Evolutionary conservation across 2,329 filamentous ascomycete genomes (phyloP).

Genomic region (Trichoderma arundinaceum): DNA sequence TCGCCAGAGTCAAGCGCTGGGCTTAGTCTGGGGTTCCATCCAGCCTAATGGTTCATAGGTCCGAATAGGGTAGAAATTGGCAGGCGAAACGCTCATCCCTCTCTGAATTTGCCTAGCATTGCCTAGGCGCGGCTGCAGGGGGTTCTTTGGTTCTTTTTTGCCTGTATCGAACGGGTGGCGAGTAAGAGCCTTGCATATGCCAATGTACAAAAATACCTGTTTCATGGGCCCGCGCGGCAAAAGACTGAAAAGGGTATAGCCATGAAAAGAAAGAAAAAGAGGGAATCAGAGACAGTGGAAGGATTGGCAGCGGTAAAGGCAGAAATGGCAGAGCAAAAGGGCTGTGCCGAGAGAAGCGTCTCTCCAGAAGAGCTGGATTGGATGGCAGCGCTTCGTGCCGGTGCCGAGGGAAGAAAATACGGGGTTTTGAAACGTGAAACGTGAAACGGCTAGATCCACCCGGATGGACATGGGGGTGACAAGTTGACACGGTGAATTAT

Average conservation of each 20-base stretch:
- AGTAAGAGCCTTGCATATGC: background rate
- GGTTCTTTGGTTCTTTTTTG: background rate
- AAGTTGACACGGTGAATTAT: too few relatives aligned
- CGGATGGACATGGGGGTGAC: conserved; percentile 6
- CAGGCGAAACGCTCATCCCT: conserved; percentile 21
- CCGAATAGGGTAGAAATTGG: conserved; percentile 6
- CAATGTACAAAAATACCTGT: conserved; percentile 7
- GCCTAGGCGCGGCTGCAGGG: conserved; percentile 23
- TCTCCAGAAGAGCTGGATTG: background rate
- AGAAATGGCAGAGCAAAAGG: background rate
- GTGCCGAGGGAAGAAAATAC: background rate
- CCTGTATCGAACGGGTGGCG: background rate
- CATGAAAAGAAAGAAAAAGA: background rate
- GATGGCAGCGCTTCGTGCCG: conserved; percentile 12
- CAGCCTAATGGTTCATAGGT: conserved; percentile 15
- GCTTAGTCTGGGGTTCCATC: background rate
- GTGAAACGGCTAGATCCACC: conserved; percentile 14
- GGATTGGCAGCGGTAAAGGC: background rate
- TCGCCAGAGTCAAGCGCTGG: conserved; percentile 5
- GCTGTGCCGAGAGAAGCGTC: background rate
- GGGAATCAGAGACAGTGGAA: background rate
- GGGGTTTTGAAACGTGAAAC: conserved; percentile 7
- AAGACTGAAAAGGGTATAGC: background rate
- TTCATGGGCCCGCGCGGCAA: conserved; percentile 22
- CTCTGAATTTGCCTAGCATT: background rate